These are phyloP conservation scores for Diaporthe vexans DNA, from an alignment of 2,329 filamentous ascomycete species.

Conservation along the genomic window DNA sequence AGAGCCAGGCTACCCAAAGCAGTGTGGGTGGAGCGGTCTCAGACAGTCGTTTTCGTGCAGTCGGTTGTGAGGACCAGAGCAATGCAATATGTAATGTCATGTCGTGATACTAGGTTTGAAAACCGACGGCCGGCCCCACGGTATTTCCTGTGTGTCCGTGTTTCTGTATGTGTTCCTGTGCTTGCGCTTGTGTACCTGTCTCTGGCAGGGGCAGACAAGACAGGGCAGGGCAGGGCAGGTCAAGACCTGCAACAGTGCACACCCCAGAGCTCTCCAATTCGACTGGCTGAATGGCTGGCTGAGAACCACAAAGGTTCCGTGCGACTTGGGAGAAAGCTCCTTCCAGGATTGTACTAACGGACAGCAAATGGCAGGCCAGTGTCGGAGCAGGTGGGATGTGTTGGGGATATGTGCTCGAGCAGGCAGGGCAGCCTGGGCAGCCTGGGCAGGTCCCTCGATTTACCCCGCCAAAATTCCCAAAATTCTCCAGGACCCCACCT, in stretches of 20 bases:
- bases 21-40: constrained; percentile 36
- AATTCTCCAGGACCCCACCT: constrained; percentile 25
- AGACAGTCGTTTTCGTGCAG: constrained; percentile 6
- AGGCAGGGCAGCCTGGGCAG: no score
- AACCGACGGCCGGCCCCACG: neutral
- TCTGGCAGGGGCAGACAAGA: neutral
- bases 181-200: constrained; percentile 13
- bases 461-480: constrained; percentile 38
- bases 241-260: neutral
- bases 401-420: no score
- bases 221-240: neutral
- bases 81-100: constrained; percentile 5
- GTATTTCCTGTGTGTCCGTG: neutral
- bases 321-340: neutral
- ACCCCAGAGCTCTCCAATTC: neutral
- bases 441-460: neutral
- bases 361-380: constrained; percentile 48
- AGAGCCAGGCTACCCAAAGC: constrained; percentile 12
- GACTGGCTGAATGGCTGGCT: neutral
- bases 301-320: neutral
- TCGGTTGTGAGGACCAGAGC: neutral
- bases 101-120: neutral
- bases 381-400: constrained; percentile 45
- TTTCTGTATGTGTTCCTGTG: neutral
- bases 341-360: neutral